phyloP scores from a whole-genome alignment of 305 asterid species.

The Fraxinus floribunda region DNA sequence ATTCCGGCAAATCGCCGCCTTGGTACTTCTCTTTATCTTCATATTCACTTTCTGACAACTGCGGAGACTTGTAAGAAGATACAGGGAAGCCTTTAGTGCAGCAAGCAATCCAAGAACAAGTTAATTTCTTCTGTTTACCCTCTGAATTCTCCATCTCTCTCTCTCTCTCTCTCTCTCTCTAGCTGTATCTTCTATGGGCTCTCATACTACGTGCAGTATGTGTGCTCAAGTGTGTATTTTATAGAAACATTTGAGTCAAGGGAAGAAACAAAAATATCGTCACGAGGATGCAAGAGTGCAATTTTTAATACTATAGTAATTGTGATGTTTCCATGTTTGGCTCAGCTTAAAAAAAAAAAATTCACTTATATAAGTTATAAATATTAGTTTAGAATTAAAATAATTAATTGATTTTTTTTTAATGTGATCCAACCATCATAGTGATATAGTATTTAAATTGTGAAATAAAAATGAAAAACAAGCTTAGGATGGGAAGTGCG shows the following conservation, averaged over 20 bases:
- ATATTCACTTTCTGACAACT: constrained; percentile 33
- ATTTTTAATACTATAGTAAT: background rate
- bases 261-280: background rate
- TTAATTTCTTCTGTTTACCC: constrained; percentile 11
- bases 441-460: background rate
- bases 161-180: background rate
- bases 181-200: background rate
- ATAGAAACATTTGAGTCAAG: background rate
- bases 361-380: background rate
- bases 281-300: background rate
- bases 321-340: background rate
- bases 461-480: background rate
- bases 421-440: background rate
- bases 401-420: background rate
- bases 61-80: constrained; percentile 24
- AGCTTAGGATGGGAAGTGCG: background rate
- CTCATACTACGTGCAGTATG: background rate
- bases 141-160: background rate
- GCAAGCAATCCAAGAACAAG: constrained; percentile 24
- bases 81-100: constrained; percentile 36
- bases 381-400: background rate
- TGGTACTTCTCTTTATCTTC: constrained; percentile 24
- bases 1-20: constrained; percentile 3
- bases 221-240: background rate
- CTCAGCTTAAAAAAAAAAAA: background rate